Conservation (phyloP, 2,329 filamentous ascomycete genomes). For the Xylaria sp. region DNA sequence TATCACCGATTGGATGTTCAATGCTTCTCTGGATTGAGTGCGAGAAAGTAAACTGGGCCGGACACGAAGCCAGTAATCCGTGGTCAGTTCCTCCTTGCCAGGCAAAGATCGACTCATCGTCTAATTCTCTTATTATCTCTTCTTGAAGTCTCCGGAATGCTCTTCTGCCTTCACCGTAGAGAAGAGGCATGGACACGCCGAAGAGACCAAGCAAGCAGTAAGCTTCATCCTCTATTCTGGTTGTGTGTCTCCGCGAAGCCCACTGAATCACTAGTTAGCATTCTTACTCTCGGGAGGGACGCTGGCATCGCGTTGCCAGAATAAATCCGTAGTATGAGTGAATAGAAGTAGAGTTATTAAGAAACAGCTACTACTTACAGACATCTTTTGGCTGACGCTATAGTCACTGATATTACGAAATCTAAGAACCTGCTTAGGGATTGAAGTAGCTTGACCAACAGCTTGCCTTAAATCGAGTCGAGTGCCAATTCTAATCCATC, state of each 20-base stretch:
- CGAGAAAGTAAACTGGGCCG: slow-evolving; percentile 22
- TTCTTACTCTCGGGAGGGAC: neutral
- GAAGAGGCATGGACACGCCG: slow-evolving; percentile 14
- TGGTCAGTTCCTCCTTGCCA: slow-evolving; percentile 31
- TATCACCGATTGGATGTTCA: neutral
- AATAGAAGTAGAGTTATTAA: neutral
- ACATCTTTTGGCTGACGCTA: slow-evolving; percentile 24
- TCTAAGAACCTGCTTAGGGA: slow-evolving; percentile 11
- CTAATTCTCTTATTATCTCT: slow-evolving; percentile 31
- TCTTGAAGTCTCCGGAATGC: slow-evolving; percentile 20
- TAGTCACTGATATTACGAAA: slow-evolving; percentile 20
- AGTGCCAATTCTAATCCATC: slow-evolving; percentile 10
- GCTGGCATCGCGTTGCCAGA: too few species aligned
- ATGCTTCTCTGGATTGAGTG: slow-evolving; percentile 6
- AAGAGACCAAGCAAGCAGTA: slow-evolving; percentile 24
- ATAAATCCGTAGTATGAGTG: neutral
- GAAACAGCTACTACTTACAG: slow-evolving; percentile 3
- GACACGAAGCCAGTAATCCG: slow-evolving; percentile 21
- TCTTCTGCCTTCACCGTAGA: slow-evolving; percentile 24
- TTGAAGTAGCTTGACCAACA: slow-evolving; percentile 7
- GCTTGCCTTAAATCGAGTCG: slow-evolving; percentile 10
- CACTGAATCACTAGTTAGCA: slow-evolving; percentile 28
- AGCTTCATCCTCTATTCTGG: slow-evolving; percentile 21
- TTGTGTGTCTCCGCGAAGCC: slow-evolving; percentile 17
- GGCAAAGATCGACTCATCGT: slow-evolving; percentile 43